Conservation (phyloP, 257 asterid species). For the Rehmannia glutinosa region DNA sequence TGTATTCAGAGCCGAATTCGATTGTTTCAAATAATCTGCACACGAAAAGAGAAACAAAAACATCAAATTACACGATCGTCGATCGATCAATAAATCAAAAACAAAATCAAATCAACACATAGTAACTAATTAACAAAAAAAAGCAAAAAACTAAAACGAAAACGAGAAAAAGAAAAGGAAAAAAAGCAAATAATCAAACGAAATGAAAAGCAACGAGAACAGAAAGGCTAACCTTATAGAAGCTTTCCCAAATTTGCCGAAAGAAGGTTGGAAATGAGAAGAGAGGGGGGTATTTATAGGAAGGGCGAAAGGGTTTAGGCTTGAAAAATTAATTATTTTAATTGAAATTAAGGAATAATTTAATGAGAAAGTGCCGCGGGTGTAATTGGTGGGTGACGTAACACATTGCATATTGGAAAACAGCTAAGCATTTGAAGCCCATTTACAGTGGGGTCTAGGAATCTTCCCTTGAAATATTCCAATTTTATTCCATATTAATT, state of each 20-base stretch:
- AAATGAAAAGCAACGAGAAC: background rate
- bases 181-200: background rate
- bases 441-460: constrained; percentile 11
- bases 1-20: constrained; percentile 14
- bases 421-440: constrained; percentile 29
- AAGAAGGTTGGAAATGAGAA: background rate
- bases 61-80: background rate
- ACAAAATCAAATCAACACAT: too few species aligned
- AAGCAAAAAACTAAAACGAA: background rate
- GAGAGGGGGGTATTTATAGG: constrained; percentile 47
- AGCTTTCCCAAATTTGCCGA: constrained; percentile 16
- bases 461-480: constrained; percentile 22
- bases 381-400: constrained; percentile 25
- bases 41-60: background rate
- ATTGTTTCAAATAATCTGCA: constrained; percentile 23
- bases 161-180: background rate
- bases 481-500: background rate
- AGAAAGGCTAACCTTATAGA: constrained; percentile 25
- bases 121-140: background rate
- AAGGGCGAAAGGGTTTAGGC: constrained; percentile 3
- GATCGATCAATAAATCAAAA: background rate
- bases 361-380: constrained; percentile 25
- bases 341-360: constrained; percentile 1
- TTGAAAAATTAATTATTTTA: background rate
- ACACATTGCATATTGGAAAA: too few species aligned